Evolutionary conservation across 163 green algal species (phyloP).

Genomic region (Trebouxia gelatinosa): DNA sequence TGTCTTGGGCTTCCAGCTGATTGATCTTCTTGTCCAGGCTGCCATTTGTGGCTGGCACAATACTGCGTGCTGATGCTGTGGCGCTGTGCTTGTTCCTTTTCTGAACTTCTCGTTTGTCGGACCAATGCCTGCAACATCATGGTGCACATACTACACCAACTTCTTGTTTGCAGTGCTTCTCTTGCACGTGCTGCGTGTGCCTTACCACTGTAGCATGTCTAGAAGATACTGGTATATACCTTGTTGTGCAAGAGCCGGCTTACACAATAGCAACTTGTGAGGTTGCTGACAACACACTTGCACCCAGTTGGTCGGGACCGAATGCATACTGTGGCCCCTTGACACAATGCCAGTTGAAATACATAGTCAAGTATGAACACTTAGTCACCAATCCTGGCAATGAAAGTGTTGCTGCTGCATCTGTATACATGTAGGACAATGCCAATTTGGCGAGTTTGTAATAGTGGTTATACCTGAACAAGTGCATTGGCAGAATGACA

Average conservation of each 20-base stretch:
- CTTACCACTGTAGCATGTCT: no score
- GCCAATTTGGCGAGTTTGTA: no score
- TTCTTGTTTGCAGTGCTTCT: no score
- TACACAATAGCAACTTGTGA: neutral
- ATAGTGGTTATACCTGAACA: neutral
- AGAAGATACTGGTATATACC: no score
- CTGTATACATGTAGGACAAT: no score
- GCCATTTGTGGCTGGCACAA: neutral
- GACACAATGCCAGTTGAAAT: neutral
- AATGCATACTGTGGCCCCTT: neutral
- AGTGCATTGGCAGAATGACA: slow-evolving; percentile 9
- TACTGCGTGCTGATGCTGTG: neutral
- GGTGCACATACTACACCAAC: no score
- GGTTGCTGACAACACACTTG: neutral
- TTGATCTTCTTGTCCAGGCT: neutral
- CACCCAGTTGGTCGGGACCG: neutral
- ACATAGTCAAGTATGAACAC: no score
- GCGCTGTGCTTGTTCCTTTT: neutral
- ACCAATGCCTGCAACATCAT: neutral
- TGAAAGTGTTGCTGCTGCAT: neutral
- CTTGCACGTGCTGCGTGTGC: no score
- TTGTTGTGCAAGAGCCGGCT: neutral
- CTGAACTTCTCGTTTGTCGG: neutral
- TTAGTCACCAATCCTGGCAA: neutral
- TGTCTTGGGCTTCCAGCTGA: neutral